These are phyloP conservation scores for Eremothecium gossypii DNA, from an alignment of 1,139 yeast genomes.

Conservation along the genomic window DNA sequence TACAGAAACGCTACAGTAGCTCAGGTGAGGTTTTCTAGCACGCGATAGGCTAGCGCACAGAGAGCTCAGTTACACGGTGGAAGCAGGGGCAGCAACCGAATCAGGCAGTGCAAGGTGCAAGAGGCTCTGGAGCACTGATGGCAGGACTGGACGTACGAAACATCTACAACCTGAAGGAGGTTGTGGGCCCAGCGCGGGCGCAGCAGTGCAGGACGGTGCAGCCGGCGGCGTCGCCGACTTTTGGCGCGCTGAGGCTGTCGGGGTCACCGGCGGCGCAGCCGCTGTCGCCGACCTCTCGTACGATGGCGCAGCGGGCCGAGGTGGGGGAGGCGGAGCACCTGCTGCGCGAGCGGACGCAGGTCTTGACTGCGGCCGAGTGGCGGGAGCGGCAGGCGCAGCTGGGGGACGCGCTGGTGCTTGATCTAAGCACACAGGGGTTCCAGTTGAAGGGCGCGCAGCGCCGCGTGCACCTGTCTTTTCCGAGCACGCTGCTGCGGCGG, in stretches of 20 bases:
- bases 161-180: not conserved
- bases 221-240: not conserved
- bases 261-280: not conserved
- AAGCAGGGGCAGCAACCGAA: no score
- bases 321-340: not conserved
- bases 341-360: not conserved
- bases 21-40: no score
- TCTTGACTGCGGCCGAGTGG: constrained; percentile 2
- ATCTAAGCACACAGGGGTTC: constrained; percentile 5
- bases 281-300: not conserved
- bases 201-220: not conserved
- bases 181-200: not conserved
- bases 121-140: not conserved
- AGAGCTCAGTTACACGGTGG: no score
- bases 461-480: constrained; percentile 50
- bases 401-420: constrained; percentile 2
- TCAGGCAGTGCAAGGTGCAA: no score
- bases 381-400: constrained; percentile 1
- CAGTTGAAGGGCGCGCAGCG: constrained; percentile 8
- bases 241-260: not conserved
- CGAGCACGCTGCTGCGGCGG: constrained; percentile 62
- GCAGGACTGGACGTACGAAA: not conserved
- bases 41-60: no score
- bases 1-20: no score
- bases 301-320: constrained; percentile 1